Base-by-base conservation (phyloP, 2,329 filamentous ascomycete genomes). In the Diaporthe citri region DNA sequence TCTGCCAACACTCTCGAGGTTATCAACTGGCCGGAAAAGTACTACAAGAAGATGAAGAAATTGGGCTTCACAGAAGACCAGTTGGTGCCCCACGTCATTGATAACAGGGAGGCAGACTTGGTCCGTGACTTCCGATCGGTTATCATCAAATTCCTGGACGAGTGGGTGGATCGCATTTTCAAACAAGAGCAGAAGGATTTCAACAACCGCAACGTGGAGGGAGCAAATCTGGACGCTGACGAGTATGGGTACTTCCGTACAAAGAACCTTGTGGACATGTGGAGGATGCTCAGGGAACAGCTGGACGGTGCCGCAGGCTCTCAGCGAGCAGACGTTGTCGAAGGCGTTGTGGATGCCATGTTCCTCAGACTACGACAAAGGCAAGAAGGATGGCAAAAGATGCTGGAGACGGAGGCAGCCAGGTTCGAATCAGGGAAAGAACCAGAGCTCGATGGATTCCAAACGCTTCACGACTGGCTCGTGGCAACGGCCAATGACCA, bases 401-500 rank as follows among this genome's bases (percentile, higher is more conserved):
- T 98, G 85, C 91, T 98, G 73, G 95, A 98, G 77, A 93, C 96
- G 25, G 97, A 99, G 85, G 93, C 93, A 28, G 86, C 87, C 67
- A 93, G 92, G 80, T 97, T 95, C 83, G 93, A 93, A 82, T 81
- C 84, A 3, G 87, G 85, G 75, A 87, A 84, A 76, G 84, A 86
- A 17, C 82, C 87, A 6, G 91, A 92, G 66, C 83, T 92, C 12
- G 91, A 93, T 71, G 90, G 91, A 22, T 92, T 94, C 80, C 95
- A 97, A 82, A 91, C 93, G 4, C 87, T 98, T 39, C 94, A 97
- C 82, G 97, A 99, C 85, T 99, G 96, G 95, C 93, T 99, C 73
- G 92, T 99, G 71, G 96, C 97, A 60, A 95, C 97, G 74, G 97
- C 97, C 79, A 99, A 99, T 85, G 97, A 99, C 85, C 97, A 99